Conservation (phyloP, 768 basidiomycete genomes). For the Mycena olivaceomarginata region DNA sequence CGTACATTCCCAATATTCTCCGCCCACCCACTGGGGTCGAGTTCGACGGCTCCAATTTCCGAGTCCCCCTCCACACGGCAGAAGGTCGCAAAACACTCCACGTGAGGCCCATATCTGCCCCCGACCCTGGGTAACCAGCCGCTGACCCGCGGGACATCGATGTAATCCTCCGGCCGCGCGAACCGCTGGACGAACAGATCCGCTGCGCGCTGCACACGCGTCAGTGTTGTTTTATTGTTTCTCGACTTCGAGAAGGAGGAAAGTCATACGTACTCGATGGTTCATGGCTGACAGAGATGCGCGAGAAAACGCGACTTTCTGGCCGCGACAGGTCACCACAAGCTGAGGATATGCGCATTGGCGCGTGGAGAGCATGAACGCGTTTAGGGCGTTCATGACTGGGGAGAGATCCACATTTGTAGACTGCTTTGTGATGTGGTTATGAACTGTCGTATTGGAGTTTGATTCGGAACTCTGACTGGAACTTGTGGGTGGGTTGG, state of each 20-base stretch:
- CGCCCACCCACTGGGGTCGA: constrained; percentile 27
- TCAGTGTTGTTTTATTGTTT: neutral
- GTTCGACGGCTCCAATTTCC: neutral
- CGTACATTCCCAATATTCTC: constrained; percentile 31
- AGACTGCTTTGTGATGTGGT: constrained; percentile 18
- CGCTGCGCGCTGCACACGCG: constrained; percentile 12
- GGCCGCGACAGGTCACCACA: constrained; percentile 28
- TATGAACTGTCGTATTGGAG: constrained; percentile 16
- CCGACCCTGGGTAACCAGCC: neutral
- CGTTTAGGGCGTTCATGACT: neutral
- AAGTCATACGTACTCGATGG: neutral
- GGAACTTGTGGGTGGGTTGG: neutral
- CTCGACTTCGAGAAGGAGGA: no score
- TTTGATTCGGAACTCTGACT: neutral
- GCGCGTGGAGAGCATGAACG: constrained; percentile 25
- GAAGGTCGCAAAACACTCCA: constrained; percentile 28
- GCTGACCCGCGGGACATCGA: neutral
- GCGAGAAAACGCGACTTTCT: constrained; percentile 24
- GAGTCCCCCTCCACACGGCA: constrained; percentile 11
- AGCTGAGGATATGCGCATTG: constrained; percentile 36
- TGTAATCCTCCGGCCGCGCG: constrained; percentile 22
- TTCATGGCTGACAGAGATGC: neutral
- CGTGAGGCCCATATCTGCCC: neutral
- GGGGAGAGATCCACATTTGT: constrained; percentile 19
- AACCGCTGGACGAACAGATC: constrained; percentile 25